Evolutionary conservation across 1,139 yeast species (phyloP).

Genomic region (Candida buenavistaensis): DNA sequence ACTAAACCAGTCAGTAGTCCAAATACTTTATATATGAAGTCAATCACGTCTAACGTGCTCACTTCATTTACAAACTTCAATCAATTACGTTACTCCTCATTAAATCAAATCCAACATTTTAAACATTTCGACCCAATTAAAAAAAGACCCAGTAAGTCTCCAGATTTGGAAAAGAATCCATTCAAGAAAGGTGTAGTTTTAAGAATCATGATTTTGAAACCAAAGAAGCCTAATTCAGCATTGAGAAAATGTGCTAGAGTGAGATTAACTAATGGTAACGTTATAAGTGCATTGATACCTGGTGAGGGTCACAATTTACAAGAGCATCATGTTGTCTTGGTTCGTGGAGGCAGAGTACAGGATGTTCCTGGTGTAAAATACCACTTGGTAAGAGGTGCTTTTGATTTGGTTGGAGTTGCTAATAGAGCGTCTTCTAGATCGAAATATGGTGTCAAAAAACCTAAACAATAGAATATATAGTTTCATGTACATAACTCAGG

Average conservation of each 20-base stretch:
- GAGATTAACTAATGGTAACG: slow-evolving; percentile 84
- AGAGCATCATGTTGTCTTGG: slow-evolving; percentile 94
- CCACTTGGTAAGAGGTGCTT: slow-evolving; percentile 89
- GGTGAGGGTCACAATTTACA: slow-evolving; percentile 99
- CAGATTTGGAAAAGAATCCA: slow-evolving; percentile 80
- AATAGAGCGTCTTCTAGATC: slow-evolving; percentile 88
- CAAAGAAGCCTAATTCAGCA: slow-evolving; percentile 98
- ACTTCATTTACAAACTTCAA: slow-evolving; percentile 1
- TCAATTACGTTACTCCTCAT: slow-evolving; percentile 60
- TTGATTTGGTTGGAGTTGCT: slow-evolving; percentile 93
- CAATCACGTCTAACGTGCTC: slow-evolving; percentile 14
- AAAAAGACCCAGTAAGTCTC: slow-evolving; percentile 56
- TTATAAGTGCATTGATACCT: slow-evolving; percentile 90
- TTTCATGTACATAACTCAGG: slow-evolving; percentile 9
- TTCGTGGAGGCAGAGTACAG: slow-evolving; percentile 96
- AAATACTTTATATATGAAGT: slow-evolving; percentile 14
- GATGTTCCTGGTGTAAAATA: slow-evolving; percentile 99
- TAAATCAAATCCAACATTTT: slow-evolving; percentile 72
- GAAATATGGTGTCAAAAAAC: slow-evolving; percentile 92
- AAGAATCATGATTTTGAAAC: slow-evolving; percentile 91
- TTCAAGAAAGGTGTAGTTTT: slow-evolving; percentile 92
- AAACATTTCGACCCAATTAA: slow-evolving; percentile 56
- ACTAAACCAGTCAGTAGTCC: slow-evolving; percentile 9
- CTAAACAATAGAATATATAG: slow-evolving; percentile 33
- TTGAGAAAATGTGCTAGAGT: slow-evolving; percentile 97